Base-by-base conservation (phyloP, 495 filamentous ascomycete species). In the Penicillium atrosanguineum region DNA sequence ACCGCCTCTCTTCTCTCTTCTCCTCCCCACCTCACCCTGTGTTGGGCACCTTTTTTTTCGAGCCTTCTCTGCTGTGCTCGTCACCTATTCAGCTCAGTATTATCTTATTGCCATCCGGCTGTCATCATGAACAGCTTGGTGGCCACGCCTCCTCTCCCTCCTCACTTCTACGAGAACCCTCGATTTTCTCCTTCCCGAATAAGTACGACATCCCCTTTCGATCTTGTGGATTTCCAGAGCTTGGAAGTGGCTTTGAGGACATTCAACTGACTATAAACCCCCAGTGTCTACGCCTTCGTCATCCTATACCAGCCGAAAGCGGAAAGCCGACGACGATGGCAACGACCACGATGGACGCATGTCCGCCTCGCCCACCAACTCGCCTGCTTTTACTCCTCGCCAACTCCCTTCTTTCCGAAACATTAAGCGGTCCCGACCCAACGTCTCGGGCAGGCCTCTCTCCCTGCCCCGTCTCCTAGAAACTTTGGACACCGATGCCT, bases 301-400 rank as follows among this genome's bases (percentile, higher is more conserved):
- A 63, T 69, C 72, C 64, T 71, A 70, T 64, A 75, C 55, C 65
- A 81, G 60, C 65, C 83, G 88, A 61, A 97, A 96, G 79, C 86
- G 91, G 73, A 95, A 95, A 76, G 90, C 88, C 53, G 88, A 89
- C 55, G 91, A 95, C 52, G 88, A 94, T 60, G 69, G 72, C 61
- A 73, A 73, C 57, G 82, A 83, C 61, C 64, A 78, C 42, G 84
- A 86, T 65, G 87, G 90, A 64, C 87, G 89, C 58, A 95, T 95
- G 90, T 92, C 88, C 31, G 83, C 89, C 39, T 95, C 91, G 39
- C 91, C 91, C 0, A 81, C 82, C 21, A 85, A 77, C 69, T 95
- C 90, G 26, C 91, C 91, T n/a, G 83, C 85, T 29, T 77, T 85
- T 44, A 72, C 82, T 58, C 76, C 79, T 55, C 82, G 90, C 42